Conservation (phyloP, 1,284 basidiomycete genomes). For the Porogramme epimiltina region DNA sequence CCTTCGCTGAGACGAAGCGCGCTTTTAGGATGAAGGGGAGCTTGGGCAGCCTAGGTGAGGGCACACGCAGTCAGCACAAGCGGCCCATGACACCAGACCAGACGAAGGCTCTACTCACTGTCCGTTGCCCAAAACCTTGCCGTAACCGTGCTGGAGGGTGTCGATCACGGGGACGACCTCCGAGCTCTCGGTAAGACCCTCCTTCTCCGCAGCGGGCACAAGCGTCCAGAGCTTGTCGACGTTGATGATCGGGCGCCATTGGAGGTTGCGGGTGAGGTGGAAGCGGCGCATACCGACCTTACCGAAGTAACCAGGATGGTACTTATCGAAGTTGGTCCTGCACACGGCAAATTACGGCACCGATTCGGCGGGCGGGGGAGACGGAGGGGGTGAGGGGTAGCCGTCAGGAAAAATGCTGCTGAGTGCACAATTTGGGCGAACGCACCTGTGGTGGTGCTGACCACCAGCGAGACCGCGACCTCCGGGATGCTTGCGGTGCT, state of each 20-base stretch:
- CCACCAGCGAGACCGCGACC: slow-evolving; percentile 99
- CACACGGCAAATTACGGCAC: slow-evolving; percentile 1
- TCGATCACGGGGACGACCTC: slow-evolving; percentile 92
- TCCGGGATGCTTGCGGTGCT: slow-evolving; percentile 99
- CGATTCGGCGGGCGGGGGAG: neutral
- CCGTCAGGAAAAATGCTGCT: neutral
- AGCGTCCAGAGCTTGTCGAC: slow-evolving; percentile 91
- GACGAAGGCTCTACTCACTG: slow-evolving; percentile 47
- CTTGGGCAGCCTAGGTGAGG: slow-evolving; percentile 65
- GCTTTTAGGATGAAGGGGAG: slow-evolving; percentile 96
- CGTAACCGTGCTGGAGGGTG: slow-evolving; percentile 83
- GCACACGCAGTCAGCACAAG: neutral
- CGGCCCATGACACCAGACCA: no score
- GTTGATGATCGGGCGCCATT: slow-evolving; percentile 96
- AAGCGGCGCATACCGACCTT: slow-evolving; percentile 99
- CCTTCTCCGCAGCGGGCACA: slow-evolving; percentile 78
- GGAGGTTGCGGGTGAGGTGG: slow-evolving; percentile 91
- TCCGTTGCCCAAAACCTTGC: slow-evolving; percentile 91
- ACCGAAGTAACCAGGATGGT: slow-evolving; percentile 99
- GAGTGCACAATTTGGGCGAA: slow-evolving; percentile 16
- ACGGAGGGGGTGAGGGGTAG: slow-evolving; percentile 3
- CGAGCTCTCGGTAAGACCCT: slow-evolving; percentile 65
- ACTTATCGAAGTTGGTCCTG: slow-evolving; percentile 90
- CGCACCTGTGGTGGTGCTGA: slow-evolving; percentile 97
- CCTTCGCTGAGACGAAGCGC: slow-evolving; percentile 86